Conservation (phyloP, 1,284 basidiomycete species). For the Gyrodon tennesseensis region DNA sequence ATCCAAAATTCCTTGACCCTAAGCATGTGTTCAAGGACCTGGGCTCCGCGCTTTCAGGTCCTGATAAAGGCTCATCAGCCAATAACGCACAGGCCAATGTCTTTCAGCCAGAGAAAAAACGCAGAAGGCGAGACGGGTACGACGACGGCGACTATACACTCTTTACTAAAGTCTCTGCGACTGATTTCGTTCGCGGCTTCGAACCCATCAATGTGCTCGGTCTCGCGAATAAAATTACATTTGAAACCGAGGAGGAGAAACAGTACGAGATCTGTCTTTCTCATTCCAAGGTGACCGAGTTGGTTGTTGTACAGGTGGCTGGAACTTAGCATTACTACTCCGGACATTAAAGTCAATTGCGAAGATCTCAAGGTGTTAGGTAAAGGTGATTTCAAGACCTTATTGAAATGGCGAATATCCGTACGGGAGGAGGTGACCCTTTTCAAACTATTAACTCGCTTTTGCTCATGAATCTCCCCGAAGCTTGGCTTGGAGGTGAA, state of each 20-base stretch:
- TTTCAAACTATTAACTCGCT: constrained; percentile 6
- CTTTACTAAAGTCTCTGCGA: constrained; percentile 73
- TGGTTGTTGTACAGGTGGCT: constrained; percentile 60
- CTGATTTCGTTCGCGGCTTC: constrained; percentile 69
- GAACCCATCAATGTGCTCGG: constrained; percentile 87
- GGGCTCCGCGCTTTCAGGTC: constrained; percentile 52
- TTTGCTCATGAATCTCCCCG: constrained; percentile 13
- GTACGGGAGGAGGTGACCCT: constrained; percentile 75
- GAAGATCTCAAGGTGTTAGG: constrained; percentile 96
- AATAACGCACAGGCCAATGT: constrained; percentile 81
- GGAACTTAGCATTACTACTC: constrained; percentile 68
- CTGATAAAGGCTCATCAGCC: constrained; percentile 54
- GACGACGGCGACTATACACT: constrained; percentile 94
- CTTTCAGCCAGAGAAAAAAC: constrained; percentile 97
- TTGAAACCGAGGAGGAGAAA: constrained; percentile 83
- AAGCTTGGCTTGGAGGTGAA: constrained; percentile 83
- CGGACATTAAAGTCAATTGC: constrained; percentile 80
- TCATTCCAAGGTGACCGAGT: constrained; percentile 16
- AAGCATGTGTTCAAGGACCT: constrained; percentile 98
- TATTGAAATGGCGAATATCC: constrained; percentile 89
- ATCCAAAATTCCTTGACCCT: constrained; percentile 98
- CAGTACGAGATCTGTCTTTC: constrained; percentile 50
- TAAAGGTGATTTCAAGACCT: constrained; percentile 93
- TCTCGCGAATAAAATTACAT: constrained; percentile 80
- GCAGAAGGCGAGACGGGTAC: constrained; percentile 92